Evolutionary conservation across 768 basidiomycete genomes (phyloP), one percentile per base, ranked within the genome.

Genomic region (Russula griseocarnosa): DNA sequence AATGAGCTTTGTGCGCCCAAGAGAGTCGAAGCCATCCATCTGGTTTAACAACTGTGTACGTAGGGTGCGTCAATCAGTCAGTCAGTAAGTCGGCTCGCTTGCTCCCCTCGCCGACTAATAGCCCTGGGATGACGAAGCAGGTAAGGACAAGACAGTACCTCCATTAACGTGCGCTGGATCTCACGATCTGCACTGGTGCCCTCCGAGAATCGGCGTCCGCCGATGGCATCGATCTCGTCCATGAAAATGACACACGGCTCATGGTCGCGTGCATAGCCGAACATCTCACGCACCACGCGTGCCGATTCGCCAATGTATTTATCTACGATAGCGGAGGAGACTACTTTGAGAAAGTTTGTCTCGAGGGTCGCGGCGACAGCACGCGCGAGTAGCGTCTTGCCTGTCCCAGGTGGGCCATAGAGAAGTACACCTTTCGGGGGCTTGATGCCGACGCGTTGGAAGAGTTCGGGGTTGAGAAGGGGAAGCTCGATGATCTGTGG

Each of bases 271-370:
- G 97, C 97, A 75, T 98, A 99, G 28, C 92, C 94, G 71, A 99
- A 99, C 97, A 99, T 98, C 75, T 99, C 97, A 69, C 97, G 84
- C 28, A 99, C 88, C 10, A 98, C 85, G 58, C 97, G 85, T 22
- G 97, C 97, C 62, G 91, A 94, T 78, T 98, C 97, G 70, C 97
- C 97, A 54, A 99, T 98, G 73, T 98, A 99, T 76, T 98, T 94
- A 80, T 94, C 88, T 66, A 98, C 91, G 70, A 99, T 98, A 18
- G 97, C 97, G 26, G 94, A 97, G 3, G 94, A 95, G 55, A 98
- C 97, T 58, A 99, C 96, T 75, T 98, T 98, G 54, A 98, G 84
- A 81, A 99, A 98, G 74, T 98, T 98, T 61, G 95, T 98, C 70
- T 91, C 83, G 30, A 96, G 82, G 3, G 90, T 96, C 20, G 94